Evolutionary conservation across 768 basidiomycete species (phyloP).

Genomic region (Suillus paluster): DNA sequence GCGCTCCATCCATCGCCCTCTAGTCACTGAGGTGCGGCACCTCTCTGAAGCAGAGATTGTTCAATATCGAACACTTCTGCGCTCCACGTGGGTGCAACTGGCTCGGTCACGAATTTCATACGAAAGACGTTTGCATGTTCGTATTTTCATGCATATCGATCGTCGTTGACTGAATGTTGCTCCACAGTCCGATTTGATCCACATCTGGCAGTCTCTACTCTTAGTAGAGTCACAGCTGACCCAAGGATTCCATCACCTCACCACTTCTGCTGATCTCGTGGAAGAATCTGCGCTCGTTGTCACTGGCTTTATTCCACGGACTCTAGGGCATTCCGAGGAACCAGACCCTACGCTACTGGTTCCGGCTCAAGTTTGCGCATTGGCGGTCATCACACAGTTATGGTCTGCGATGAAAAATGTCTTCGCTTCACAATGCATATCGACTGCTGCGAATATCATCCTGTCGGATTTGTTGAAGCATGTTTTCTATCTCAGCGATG

Average conservation of each 20-base stretch:
- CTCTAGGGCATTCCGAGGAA: neutral
- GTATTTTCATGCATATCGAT: conserved; percentile 13
- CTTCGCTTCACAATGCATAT: conserved; percentile 46
- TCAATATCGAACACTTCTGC: conserved; percentile 34
- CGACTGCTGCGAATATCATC: conserved; percentile 49
- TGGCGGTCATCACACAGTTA: conserved; percentile 48
- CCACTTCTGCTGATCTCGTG: conserved; percentile 39
- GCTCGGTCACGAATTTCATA: conserved; percentile 20
- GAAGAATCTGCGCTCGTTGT: conserved; percentile 40
- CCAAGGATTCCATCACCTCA: conserved; percentile 41
- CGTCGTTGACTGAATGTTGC: conserved; percentile 11
- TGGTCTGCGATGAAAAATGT: conserved; percentile 58
- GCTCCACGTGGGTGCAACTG: conserved; percentile 42
- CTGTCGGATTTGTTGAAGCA: conserved; percentile 50
- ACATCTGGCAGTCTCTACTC: conserved; percentile 62
- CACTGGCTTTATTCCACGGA: conserved; percentile 36
- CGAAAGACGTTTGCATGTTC: conserved; percentile 28
- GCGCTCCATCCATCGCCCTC: conserved; percentile 28
- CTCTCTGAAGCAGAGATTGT: conserved; percentile 45
- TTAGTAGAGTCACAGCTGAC: conserved; percentile 51
- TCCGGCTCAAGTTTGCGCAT: conserved; percentile 38
- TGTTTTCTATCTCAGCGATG: conserved; percentile 45
- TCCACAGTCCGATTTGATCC: conserved; percentile 43
- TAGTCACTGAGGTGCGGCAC: conserved; percentile 31
- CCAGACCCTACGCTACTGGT: conserved; percentile 17